phyloP scores from a whole-genome alignment of 2,329 filamentous ascomycete species.

The Hymenoscyphus scutula region DNA sequence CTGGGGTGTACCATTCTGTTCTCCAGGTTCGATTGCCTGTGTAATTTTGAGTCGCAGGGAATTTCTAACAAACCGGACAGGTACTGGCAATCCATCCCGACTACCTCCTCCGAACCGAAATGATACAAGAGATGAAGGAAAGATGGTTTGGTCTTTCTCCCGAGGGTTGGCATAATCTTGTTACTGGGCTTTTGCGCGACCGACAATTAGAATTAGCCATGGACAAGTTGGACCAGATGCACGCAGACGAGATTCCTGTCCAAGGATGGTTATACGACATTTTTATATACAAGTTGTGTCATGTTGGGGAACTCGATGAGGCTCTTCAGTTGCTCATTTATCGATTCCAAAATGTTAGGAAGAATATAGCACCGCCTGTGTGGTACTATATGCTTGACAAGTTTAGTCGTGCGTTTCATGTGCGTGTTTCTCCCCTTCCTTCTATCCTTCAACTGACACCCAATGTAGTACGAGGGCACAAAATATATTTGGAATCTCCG shows the following conservation, averaged over 20 bases:
- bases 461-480: slow-evolving; percentile 57
- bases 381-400: slow-evolving; percentile 74
- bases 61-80: slow-evolving; percentile 36
- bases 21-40: slow-evolving; percentile 53
- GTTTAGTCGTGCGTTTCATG: slow-evolving; percentile 63
- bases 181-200: slow-evolving; percentile 75
- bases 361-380: slow-evolving; percentile 50
- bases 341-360: slow-evolving; percentile 46
- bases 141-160: slow-evolving; percentile 66
- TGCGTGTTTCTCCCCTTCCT: slow-evolving; percentile 40
- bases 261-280: slow-evolving; percentile 76
- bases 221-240: slow-evolving; percentile 65
- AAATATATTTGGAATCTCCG: slow-evolving; percentile 68
- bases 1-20: slow-evolving; percentile 66
- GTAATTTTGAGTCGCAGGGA: background rate
- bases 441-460: background rate
- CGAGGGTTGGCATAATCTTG: slow-evolving; percentile 63
- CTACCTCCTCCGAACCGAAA: slow-evolving; percentile 68
- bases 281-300: slow-evolving; percentile 70
- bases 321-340: slow-evolving; percentile 66
- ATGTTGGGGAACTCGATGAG: slow-evolving; percentile 73
- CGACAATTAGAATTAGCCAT: slow-evolving; percentile 80
- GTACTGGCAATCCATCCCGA: slow-evolving; percentile 82
- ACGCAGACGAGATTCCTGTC: slow-evolving; percentile 52
- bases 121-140: slow-evolving; percentile 71